Percentiles rank a stretch among this genome's conserved stretches.
phyloP scores from a whole-genome alignment of 2,329 filamentous ascomycete genomes.

The Zalaria sp. region DNA sequence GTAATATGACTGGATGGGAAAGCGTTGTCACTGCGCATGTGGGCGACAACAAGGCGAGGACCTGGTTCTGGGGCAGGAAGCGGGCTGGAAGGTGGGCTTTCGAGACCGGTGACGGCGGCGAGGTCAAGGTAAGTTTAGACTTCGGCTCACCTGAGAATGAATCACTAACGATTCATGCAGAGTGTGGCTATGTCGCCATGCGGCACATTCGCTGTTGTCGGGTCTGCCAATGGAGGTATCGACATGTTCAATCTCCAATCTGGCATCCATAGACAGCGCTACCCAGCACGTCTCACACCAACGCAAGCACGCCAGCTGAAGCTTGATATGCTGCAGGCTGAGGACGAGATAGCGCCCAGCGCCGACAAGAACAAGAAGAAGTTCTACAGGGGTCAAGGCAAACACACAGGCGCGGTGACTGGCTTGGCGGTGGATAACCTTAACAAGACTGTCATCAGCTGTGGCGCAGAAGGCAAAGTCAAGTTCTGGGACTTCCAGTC shows the following conservation, averaged over 20 bases:
- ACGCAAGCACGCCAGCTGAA: slow-evolving; percentile 66
- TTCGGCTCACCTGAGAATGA: no score
- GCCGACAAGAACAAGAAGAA: slow-evolving; percentile 17
- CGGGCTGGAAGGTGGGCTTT: slow-evolving; percentile 88
- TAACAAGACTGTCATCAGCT: slow-evolving; percentile 75
- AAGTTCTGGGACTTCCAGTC: slow-evolving; percentile 97
- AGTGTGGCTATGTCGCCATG: slow-evolving; percentile 83
- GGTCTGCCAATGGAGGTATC: slow-evolving; percentile 67
- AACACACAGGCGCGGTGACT: slow-evolving; percentile 70
- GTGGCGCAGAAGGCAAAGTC: slow-evolving; percentile 76
- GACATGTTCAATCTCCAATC: slow-evolving; percentile 98
- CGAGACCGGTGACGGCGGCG: slow-evolving; percentile 66
- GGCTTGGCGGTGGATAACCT: slow-evolving; percentile 80
- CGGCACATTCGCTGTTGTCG: slow-evolving; percentile 84
- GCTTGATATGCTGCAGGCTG: slow-evolving; percentile 36
- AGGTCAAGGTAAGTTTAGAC: slow-evolving; percentile 38
- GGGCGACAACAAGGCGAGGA: slow-evolving; percentile 70
- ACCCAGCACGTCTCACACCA: slow-evolving; percentile 65
- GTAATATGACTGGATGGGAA: slow-evolving; percentile 83
- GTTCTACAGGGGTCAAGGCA: slow-evolving; percentile 43
- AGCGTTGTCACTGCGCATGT: slow-evolving; percentile 89
- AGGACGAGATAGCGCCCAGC: slow-evolving; percentile 27
- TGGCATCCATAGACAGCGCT: slow-evolving; percentile 73
- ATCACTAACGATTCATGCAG: no score
- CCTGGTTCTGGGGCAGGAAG: slow-evolving; percentile 97